Percentiles rank a stretch among this genome's conserved stretches.
Evolutionary conservation across 1,284 basidiomycete species (phyloP).

Genomic region (Boletus smithii): DNA sequence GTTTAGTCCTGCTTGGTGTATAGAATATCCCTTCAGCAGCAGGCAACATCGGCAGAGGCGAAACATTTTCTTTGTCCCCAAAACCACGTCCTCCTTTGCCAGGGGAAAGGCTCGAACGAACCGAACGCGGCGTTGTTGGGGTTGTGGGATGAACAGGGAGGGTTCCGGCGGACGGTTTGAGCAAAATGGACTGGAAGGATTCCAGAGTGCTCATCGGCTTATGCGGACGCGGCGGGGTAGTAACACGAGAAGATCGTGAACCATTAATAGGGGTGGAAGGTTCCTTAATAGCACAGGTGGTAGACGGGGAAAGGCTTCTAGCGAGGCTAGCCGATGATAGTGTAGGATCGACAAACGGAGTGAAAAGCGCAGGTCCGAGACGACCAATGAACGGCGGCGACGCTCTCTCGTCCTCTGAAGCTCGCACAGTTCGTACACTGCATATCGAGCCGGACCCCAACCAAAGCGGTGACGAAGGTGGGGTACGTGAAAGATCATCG

Average conservation of each 20-base stretch:
- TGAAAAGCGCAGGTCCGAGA: conserved; percentile 31
- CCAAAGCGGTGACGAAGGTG: conserved; percentile 7
- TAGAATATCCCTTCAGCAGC: conserved; percentile 37
- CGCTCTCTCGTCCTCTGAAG: background rate
- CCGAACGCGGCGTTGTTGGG: conserved; percentile 28
- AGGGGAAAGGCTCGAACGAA: conserved; percentile 24
- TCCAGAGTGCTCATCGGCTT: conserved; percentile 31
- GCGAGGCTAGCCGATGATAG: background rate
- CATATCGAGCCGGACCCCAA: conserved; percentile 7
- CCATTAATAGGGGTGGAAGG: conserved; percentile 26
- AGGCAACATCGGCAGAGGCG: conserved; percentile 34
- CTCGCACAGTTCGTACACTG: conserved; percentile 2
- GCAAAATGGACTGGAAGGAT: conserved; percentile 33
- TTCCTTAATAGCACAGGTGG: conserved; percentile 2
- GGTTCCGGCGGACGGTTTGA: conserved; percentile 29
- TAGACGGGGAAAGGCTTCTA: conserved; percentile 9
- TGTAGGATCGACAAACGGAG: conserved; percentile 2
- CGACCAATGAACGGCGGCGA: conserved; percentile 27
- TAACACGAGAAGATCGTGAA: conserved; percentile 18
- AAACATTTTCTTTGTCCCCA: conserved; percentile 48
- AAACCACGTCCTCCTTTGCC: conserved; percentile 29
- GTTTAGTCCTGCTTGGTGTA: conserved; percentile 22
- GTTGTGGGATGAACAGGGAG: conserved; percentile 26
- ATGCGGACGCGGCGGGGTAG: conserved; percentile 32
- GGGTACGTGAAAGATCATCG: conserved; percentile 9